Base-by-base conservation (phyloP, 176 grass and related monocot species). In the Canna indica region DNA sequence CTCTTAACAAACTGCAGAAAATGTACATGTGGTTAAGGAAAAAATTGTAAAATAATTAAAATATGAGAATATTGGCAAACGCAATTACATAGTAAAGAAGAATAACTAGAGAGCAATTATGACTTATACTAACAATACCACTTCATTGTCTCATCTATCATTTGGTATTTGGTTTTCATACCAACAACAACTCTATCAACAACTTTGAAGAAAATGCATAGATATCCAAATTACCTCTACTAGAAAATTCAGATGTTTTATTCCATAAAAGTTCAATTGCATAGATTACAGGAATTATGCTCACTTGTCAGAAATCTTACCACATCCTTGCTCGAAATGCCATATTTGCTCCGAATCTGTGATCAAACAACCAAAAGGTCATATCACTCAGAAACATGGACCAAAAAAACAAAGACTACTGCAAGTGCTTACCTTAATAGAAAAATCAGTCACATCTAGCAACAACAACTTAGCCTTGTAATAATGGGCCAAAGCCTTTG, bases 391-490 rank as follows among this genome's bases (percentile, higher is more conserved):
- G 4, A 61, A 35, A 69, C 41, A 52, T 15, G 17, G 11, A 29
- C 10, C 18, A 9, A 5, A 0, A 63, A 11, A 14, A 50, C 70
- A 53, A 13, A 22, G 65, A 61, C 15, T 50, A 8, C 62, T 31
- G 5, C 60, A 59, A 44, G 24, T 71, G 82, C 81, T 75, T 33
- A 92, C 94, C 83, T 97, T 97, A 75, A 92, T 79, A 47, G 85
- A 88, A 58, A 97, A 97, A 83, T 90, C 86, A 30, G 82, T 92
- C 77, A 84, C 84, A 81, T 92, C 93, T 36, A 97, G 84, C 82
- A 97, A 78, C 32, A 97, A 71, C 44, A 92, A 80, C 75, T 92
- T 97, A 0, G 93, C 84, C 64, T 97, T 80, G 36, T 90, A 97
- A 59, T 87, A 87, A 69, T 97, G 86, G 6, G 93, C 93, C 29